Evolutionary conservation across 2,329 filamentous ascomycete genomes (phyloP).

Genomic region (Cordyceps tenuipes): DNA sequence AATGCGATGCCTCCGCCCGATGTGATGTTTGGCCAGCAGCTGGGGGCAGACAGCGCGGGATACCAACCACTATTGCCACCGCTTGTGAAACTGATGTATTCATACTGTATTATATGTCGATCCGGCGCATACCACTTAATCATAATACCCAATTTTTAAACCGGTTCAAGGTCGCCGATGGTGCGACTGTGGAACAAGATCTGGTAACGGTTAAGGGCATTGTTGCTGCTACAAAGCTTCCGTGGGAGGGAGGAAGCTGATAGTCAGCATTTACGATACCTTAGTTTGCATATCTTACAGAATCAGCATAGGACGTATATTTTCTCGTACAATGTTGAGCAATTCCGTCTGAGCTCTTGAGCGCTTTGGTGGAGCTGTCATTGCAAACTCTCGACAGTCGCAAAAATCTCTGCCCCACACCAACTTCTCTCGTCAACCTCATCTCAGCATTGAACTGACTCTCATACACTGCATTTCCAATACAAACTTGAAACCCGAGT

Average conservation of each 20-base stretch:
- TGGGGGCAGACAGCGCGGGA: neutral
- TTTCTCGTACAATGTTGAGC: neutral
- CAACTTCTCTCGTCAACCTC: neutral
- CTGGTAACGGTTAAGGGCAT: too few relatives aligned
- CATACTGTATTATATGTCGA: slow-evolving; percentile 3
- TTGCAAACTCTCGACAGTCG: neutral
- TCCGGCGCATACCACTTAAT: neutral
- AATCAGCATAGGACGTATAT: neutral
- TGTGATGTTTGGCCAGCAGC: neutral
- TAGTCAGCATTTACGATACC: too few relatives aligned
- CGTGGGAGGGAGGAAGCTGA: too few relatives aligned
- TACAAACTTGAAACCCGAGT: too few relatives aligned
- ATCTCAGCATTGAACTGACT: neutral
- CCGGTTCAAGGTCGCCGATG: neutral
- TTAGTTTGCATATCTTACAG: neutral
- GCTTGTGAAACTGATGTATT: neutral
- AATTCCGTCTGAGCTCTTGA: neutral
- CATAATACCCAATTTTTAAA: slow-evolving; percentile 7
- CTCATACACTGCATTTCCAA: neutral
- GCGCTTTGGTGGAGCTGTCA: neutral
- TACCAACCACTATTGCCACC: neutral
- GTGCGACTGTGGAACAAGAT: neutral
- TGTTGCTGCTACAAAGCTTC: too few relatives aligned
- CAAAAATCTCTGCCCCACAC: slow-evolving; percentile 6
- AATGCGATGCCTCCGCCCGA: neutral